Conservation (phyloP, 305 asterid genomes). For the Rubia balearica region DNA sequence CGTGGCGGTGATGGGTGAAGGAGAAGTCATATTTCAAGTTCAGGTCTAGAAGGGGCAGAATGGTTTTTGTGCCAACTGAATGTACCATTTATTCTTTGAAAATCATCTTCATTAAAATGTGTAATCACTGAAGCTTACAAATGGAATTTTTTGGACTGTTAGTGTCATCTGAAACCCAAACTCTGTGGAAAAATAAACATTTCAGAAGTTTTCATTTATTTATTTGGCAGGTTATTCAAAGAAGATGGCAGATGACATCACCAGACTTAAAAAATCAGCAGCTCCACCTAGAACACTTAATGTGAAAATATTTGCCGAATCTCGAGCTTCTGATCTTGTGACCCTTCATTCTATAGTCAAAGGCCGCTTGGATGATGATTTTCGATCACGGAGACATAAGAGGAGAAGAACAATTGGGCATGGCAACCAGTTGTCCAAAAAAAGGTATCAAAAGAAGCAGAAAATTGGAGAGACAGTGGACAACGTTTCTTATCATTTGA, state of each 20-base stretch:
- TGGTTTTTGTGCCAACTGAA: background rate
- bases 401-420: conserved; percentile 78
- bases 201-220: background rate
- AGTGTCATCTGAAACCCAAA: background rate
- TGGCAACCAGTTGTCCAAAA: conserved; percentile 45
- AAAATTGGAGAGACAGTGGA: conserved; percentile 24
- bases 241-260: conserved; percentile 19
- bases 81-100: too few relatives aligned
- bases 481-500: conserved; percentile 16
- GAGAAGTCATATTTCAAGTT: too few relatives aligned
- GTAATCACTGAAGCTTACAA: background rate
- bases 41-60: too few relatives aligned
- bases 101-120: too few relatives aligned
- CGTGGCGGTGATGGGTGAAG: too few relatives aligned
- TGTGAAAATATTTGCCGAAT: conserved; percentile 67
- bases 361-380: conserved; percentile 53
- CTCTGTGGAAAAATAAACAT: background rate
- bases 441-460: conserved; percentile 40
- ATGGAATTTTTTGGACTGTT: background rate
- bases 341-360: conserved; percentile 60
- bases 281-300: conserved; percentile 57
- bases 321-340: conserved; percentile 75
- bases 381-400: conserved; percentile 62
- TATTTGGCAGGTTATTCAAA: background rate
- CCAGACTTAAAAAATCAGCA: conserved; percentile 30